These are phyloP conservation scores for Agaricus sinodeliciosus DNA, from an alignment of 768 basidiomycete genomes.

Conservation along the genomic window DNA sequence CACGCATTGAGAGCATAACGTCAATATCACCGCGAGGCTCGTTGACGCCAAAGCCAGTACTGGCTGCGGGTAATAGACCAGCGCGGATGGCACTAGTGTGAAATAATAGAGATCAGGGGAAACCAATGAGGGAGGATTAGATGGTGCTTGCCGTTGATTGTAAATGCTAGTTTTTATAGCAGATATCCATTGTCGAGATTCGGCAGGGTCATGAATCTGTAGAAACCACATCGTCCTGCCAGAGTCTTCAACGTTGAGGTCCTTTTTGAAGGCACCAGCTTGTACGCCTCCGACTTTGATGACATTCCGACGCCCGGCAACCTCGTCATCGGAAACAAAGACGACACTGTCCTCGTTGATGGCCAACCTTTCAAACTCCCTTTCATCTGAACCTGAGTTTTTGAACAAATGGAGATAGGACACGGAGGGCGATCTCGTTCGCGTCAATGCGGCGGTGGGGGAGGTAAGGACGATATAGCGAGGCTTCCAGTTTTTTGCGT, in stretches of 20 bases:
- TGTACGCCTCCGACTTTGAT: slow-evolving; percentile 66
- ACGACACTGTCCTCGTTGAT: slow-evolving; percentile 75
- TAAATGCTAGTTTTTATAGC: slow-evolving; percentile 69
- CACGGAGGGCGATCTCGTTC: slow-evolving; percentile 30
- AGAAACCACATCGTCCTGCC: slow-evolving; percentile 63
- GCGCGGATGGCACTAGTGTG: slow-evolving; percentile 56
- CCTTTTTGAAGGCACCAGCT: slow-evolving; percentile 41
- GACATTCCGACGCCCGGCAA: slow-evolving; percentile 42
- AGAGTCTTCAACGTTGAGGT: slow-evolving; percentile 38
- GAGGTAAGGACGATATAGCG: slow-evolving; percentile 57
- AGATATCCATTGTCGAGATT: slow-evolving; percentile 72
- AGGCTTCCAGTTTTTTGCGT: slow-evolving; percentile 57
- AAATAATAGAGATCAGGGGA: slow-evolving; percentile 7
- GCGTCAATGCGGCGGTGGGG: slow-evolving; percentile 31
- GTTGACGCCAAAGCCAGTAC: slow-evolving; percentile 26
- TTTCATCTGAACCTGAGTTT: slow-evolving; percentile 47
- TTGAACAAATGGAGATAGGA: slow-evolving; percentile 77
- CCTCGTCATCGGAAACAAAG: slow-evolving; percentile 60
- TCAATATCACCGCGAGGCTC: slow-evolving; percentile 80
- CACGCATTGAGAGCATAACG: slow-evolving; percentile 75
- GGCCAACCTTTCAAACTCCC: slow-evolving; percentile 66
- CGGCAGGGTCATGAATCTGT: slow-evolving; percentile 52
- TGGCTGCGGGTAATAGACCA: slow-evolving; percentile 46
- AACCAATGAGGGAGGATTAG: not conserved
- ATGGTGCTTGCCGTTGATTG: slow-evolving; percentile 48